Base-by-base conservation (phyloP, 2,329 filamentous ascomycete species). In the Ambrosiella beaveri region DNA sequence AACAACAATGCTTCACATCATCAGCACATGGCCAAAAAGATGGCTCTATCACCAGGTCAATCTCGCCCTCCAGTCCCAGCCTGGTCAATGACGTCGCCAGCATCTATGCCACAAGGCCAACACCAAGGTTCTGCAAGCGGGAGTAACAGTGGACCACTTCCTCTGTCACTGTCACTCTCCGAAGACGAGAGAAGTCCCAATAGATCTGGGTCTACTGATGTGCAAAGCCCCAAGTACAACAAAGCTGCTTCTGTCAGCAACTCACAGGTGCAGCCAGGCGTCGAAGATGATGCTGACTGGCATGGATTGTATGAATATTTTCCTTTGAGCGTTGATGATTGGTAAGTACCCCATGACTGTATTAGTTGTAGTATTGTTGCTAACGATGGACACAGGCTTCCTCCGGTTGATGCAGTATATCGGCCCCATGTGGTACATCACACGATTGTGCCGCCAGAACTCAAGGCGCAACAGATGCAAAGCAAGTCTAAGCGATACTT, bases 241-340 rank as follows among this genome's bases (percentile, higher is more conserved):
- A 75, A 74, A 63, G 60, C 62, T 62, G 63, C 68, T 59, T 62
- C 67, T 27, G 44, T 15, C 19, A 7, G n/a, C 13, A 8, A 38
- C 35, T 53, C 15, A 12, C 13, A 17, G 51, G 7, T 15, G 69
- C 69, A 56, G 7, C 44, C 1, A 15, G 15, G 63, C 65, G 51
- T 75, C 75, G 63, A 77, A 79, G 66, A 83, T 84, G 66, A 76
- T 86, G 39, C 71, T 82, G 63, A 88, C 95, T 64, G 85, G 84
- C 64, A 84, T 84, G 0, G 90, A 96, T 73, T 96, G 15, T 96
- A 96, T 67, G 90, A 97, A 71, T 96, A 97, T 67, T 96, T 97
- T 63, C 90, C 90, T 0, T 75, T 97, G 13, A 89, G 85, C 54
- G 72, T 95, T 60, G 89, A 96, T 68, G 90, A 96, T 66, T 96